Evolutionary conservation across 2,329 filamentous ascomycete genomes (phyloP).

Genomic region (Xylaria sp.): DNA sequence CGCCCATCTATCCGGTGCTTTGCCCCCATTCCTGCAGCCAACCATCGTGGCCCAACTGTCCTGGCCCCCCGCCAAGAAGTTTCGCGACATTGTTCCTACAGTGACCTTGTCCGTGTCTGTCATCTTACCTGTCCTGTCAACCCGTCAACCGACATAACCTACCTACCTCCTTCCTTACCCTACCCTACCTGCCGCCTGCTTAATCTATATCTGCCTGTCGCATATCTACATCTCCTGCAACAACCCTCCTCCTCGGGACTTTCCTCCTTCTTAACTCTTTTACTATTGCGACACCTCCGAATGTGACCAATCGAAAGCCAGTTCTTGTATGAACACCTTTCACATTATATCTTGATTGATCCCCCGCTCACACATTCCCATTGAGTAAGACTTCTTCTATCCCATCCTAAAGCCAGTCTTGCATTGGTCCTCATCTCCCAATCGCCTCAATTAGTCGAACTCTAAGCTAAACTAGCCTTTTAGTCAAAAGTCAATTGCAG

Average conservation of each 20-base stretch:
- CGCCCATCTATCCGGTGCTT: constrained; percentile 28
- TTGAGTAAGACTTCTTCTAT: not conserved
- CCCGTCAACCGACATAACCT: not conserved
- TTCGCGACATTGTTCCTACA: constrained; percentile 39
- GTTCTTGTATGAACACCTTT: constrained; percentile 9
- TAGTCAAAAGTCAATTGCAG: constrained; percentile 31
- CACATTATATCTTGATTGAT: constrained; percentile 14
- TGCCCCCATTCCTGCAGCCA: constrained; percentile 30
- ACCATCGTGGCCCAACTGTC: constrained; percentile 35
- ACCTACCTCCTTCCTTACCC: too few species aligned
- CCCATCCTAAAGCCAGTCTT: not conserved
- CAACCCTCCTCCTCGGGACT: constrained; percentile 27
- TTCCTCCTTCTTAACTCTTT: constrained; percentile 30
- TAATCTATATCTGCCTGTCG: constrained; percentile 26
- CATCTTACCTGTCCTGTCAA: constrained; percentile 26
- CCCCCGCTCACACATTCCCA: not conserved
- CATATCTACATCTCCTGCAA: constrained; percentile 22
- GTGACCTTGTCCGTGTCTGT: constrained; percentile 33
- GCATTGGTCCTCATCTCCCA: constrained; percentile 1
- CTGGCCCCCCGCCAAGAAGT: constrained; percentile 32
- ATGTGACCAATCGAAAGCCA: constrained; percentile 23
- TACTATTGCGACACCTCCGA: constrained; percentile 21
- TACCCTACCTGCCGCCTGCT: too few species aligned
- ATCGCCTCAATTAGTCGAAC: constrained; percentile 3
- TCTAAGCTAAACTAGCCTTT: constrained; percentile 14